phyloP scores from a whole-genome alignment of 371 early-diverging fungal species.

The Basidiobolus meristosporus region DNA sequence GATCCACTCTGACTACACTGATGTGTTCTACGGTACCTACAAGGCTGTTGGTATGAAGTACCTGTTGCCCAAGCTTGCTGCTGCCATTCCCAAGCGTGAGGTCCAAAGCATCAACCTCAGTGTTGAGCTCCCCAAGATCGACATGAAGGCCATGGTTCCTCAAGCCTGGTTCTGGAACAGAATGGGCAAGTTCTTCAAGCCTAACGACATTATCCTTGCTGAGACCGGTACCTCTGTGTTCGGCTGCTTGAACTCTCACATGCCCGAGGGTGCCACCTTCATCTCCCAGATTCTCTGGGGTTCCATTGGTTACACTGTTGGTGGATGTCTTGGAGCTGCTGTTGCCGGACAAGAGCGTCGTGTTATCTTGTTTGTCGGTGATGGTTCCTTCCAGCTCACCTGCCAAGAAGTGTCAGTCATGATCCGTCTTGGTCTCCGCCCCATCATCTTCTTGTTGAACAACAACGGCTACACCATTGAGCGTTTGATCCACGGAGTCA shows the following conservation, averaged over 20 bases:
- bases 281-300: slow-evolving; percentile 20
- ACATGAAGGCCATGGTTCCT: slow-evolving; percentile 2
- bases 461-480: slow-evolving; percentile 31
- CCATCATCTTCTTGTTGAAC: slow-evolving; percentile 21
- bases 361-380: slow-evolving; percentile 18
- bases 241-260: slow-evolving; percentile 13
- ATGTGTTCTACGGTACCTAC: slow-evolving; percentile 2
- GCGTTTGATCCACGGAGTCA: slow-evolving; percentile 18
- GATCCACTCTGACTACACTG: not conserved
- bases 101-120: no score
- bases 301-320: slow-evolving; percentile 17
- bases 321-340: slow-evolving; percentile 2
- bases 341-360: slow-evolving; percentile 1
- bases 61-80: no score
- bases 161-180: slow-evolving; percentile 21
- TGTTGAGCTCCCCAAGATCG: no score
- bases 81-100: no score
- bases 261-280: slow-evolving; percentile 12
- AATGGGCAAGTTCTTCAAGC: slow-evolving; percentile 10
- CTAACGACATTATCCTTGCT: slow-evolving; percentile 15
- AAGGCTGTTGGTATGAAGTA: no score
- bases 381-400: slow-evolving; percentile 27
- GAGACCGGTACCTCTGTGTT: slow-evolving; percentile 29
- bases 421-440: slow-evolving; percentile 20
- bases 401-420: slow-evolving; percentile 21